These are phyloP conservation scores for Suillus alpinus DNA, from an alignment of 768 basidiomycete genomes.

Conservation along the genomic window DNA sequence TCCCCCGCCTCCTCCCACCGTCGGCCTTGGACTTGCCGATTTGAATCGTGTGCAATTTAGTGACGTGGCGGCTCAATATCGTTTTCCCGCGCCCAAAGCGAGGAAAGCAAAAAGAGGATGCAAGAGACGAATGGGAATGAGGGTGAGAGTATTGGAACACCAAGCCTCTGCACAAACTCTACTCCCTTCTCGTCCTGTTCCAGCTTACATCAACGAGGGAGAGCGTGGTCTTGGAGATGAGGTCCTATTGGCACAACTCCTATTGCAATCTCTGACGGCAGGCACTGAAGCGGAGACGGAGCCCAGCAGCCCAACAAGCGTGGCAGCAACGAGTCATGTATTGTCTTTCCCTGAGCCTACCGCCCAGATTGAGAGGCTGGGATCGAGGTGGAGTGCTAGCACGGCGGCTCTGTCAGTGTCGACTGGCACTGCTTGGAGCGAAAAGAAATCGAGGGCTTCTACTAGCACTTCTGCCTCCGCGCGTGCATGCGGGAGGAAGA, in stretches of 20 bases:
- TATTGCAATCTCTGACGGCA: conserved; percentile 27
- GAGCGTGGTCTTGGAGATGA: conserved; percentile 25
- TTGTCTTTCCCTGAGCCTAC: conserved; percentile 14
- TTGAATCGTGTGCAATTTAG: conserved; percentile 22
- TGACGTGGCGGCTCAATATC: conserved; percentile 28
- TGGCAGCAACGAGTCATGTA: conserved; percentile 3
- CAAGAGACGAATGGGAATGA: conserved; percentile 12
- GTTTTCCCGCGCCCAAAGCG: conserved; percentile 31
- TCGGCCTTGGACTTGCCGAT: conserved; percentile 24
- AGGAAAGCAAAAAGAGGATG: conserved; percentile 20
- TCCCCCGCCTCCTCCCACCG: conserved; percentile 26
- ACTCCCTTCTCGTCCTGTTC: conserved; percentile 16
- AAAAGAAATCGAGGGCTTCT: neutral
- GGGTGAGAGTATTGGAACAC: conserved; percentile 21
- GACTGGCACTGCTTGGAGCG: neutral
- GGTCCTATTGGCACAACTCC: conserved; percentile 26
- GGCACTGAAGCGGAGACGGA: conserved; percentile 3
- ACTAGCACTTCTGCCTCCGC: neutral
- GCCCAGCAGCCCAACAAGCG: neutral
- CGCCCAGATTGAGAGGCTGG: conserved; percentile 16
- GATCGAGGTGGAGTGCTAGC: conserved; percentile 31
- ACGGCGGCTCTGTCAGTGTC: conserved; percentile 25
- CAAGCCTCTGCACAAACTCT: conserved; percentile 27
- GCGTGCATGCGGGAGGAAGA: neutral
- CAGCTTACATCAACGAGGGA: conserved; percentile 10